phyloP scores from a whole-genome alignment of 106 monocot genomes.

The Gastrodia elata region DNA sequence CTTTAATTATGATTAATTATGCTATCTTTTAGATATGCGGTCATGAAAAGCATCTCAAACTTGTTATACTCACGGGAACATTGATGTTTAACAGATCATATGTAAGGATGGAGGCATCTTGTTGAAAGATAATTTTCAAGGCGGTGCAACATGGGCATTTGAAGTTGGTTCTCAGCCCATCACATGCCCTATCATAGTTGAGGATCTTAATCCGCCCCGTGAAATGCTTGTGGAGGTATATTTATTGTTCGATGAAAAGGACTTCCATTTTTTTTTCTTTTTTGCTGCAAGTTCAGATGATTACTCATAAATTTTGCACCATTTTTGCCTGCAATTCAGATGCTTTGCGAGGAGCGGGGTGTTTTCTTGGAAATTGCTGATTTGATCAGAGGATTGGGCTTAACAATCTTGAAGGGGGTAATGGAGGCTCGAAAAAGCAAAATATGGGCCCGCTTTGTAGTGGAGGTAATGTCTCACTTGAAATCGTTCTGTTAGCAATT shows the following conservation, averaged over 20 bases:
- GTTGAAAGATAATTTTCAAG: slow-evolving; percentile 69
- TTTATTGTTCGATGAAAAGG: background rate
- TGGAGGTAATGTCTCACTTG: slow-evolving; percentile 80
- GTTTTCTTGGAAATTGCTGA: slow-evolving; percentile 92
- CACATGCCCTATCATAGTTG: slow-evolving; percentile 86
- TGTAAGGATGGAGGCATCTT: slow-evolving; percentile 56
- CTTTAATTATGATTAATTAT: background rate
- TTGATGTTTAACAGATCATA: slow-evolving; percentile 33
- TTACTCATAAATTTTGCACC: background rate
- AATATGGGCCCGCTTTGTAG: slow-evolving; percentile 89
- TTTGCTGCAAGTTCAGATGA: background rate
- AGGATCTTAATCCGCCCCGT: slow-evolving; percentile 80
- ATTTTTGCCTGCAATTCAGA: slow-evolving; percentile 29
- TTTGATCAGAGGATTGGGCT: slow-evolving; percentile 75
- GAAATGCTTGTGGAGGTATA: slow-evolving; percentile 95
- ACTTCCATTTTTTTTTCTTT: too few relatives aligned
- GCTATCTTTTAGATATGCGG: too few relatives aligned
- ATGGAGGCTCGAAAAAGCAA: slow-evolving; percentile 82
- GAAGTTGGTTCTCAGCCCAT: slow-evolving; percentile 69
- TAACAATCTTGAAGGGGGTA: slow-evolving; percentile 91
- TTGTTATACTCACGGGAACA: background rate
- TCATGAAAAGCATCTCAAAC: background rate
- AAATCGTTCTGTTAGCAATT: too few relatives aligned
- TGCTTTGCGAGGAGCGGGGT: slow-evolving; percentile 91
- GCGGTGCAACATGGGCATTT: slow-evolving; percentile 95